Conservation (phyloP, 2,329 filamentous ascomycete genomes). For the Botrytis fabae region DNA sequence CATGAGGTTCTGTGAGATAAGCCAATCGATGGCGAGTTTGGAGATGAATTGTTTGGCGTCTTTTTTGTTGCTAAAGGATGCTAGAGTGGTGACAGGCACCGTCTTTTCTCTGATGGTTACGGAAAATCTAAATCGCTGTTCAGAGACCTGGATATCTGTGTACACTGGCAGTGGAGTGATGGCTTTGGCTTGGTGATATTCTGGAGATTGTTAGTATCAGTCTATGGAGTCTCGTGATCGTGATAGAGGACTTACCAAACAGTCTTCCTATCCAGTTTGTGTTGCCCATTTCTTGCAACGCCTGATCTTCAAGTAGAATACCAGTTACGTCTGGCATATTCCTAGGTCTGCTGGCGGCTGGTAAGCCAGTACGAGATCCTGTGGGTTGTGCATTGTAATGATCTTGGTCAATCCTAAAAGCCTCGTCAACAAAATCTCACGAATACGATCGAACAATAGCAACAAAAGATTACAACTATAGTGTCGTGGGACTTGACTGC, state of each 20-base stretch:
- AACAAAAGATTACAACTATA: not conserved
- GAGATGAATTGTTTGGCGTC: slow-evolving; percentile 39
- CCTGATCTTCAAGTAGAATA: slow-evolving; percentile 26
- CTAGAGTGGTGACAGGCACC: not conserved
- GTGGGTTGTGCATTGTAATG: not conserved
- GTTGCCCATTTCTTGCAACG: slow-evolving; percentile 32
- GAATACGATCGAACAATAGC: not conserved
- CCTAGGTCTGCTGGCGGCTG: slow-evolving; percentile 27
- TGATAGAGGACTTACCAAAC: slow-evolving; percentile 28
- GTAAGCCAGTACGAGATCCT: not conserved
- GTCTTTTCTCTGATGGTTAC: not conserved
- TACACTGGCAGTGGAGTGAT: slow-evolving; percentile 14
- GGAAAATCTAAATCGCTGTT: slow-evolving; percentile 9
- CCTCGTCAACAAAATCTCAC: not conserved
- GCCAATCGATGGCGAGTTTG: slow-evolving; percentile 40
- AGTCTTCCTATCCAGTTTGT: slow-evolving; percentile 39
- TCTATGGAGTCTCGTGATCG: not conserved
- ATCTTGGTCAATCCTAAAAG: not conserved
- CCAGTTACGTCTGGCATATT: slow-evolving; percentile 23
- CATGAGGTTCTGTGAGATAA: slow-evolving; percentile 38
- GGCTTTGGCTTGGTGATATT: slow-evolving; percentile 34
- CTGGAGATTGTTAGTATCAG: slow-evolving; percentile 26
- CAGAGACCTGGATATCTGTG: not conserved
- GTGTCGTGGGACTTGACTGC: not conserved
- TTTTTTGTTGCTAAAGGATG: slow-evolving; percentile 33